Conservation (phyloP, 179 eudicot species). For the Spergularia azorica region DNA sequence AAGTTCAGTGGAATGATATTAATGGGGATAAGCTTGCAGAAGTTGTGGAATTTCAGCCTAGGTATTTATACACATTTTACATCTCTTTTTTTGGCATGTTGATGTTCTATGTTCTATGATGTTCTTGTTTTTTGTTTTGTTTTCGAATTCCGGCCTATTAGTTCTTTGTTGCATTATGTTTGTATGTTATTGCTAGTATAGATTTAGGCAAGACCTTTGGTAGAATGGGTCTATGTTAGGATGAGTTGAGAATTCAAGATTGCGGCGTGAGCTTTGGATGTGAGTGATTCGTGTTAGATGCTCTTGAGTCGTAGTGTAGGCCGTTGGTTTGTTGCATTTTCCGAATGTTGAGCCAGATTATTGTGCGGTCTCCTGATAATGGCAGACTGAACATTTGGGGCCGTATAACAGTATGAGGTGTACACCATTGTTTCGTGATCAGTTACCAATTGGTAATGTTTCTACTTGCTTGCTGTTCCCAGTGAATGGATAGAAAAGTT, state of each 20-base stretch:
- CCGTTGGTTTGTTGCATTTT: neutral
- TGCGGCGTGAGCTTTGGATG: neutral
- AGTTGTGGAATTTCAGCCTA: slow-evolving; percentile 68
- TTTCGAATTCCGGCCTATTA: neutral
- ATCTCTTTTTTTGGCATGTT: neutral
- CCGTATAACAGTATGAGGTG: neutral
- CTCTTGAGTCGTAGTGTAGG: neutral
- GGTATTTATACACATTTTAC: slow-evolving; percentile 38
- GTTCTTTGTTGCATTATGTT: neutral
- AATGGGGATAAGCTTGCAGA: slow-evolving; percentile 79
- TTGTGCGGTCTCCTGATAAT: neutral
- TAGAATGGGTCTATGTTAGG: too few relatives aligned
- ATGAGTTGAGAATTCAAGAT: too few relatives aligned
- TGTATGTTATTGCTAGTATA: slow-evolving; percentile 3
- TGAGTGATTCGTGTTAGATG: neutral
- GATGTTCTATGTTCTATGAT: neutral
- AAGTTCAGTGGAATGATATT: slow-evolving; percentile 86
- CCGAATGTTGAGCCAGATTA: neutral
- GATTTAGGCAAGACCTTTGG: too few relatives aligned
- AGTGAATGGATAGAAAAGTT: neutral
- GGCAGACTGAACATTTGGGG: neutral
- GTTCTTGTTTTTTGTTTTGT: neutral
- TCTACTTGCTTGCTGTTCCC: neutral
- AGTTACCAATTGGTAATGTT: neutral
- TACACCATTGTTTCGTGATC: neutral